phyloP scores from a whole-genome alignment of 441 rosid species.

The Euphorbia corollata region DNA sequence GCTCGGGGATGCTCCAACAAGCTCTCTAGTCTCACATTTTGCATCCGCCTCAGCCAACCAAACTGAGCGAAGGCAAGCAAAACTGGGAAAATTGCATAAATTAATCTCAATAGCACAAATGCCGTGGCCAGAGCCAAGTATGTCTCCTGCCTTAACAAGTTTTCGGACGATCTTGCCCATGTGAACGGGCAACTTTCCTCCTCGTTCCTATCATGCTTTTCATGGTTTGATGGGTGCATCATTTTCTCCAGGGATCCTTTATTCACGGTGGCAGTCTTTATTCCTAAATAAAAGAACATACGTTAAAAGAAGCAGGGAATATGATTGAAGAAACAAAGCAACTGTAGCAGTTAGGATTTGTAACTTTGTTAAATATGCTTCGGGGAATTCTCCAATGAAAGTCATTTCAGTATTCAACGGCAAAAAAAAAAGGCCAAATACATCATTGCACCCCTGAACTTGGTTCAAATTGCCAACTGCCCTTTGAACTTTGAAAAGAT shows the following conservation, averaged over 20 bases:
- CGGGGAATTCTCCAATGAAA: too few species aligned
- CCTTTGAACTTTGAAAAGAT: too few species aligned
- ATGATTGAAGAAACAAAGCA: too few species aligned
- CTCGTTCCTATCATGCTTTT: slow-evolving; percentile 41
- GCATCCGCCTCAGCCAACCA: slow-evolving; percentile 48
- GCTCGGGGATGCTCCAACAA: slow-evolving; percentile 54
- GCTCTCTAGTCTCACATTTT: slow-evolving; percentile 44
- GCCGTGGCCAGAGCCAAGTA: slow-evolving; percentile 60
- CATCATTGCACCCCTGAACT: too few species aligned
- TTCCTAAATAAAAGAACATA: too few species aligned
- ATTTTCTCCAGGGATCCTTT: slow-evolving; percentile 34
- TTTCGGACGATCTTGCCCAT: slow-evolving; percentile 96
- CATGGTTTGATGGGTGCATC: slow-evolving; percentile 33
- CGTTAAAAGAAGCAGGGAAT: too few species aligned
- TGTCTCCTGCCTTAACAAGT: slow-evolving; percentile 72
- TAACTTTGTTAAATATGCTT: too few species aligned
- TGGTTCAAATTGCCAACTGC: too few species aligned
- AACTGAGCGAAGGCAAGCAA: slow-evolving; percentile 34
- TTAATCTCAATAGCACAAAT: slow-evolving; percentile 56
- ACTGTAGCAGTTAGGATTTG: too few species aligned
- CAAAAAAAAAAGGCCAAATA: too few species aligned
- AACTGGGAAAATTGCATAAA: slow-evolving; percentile 48
- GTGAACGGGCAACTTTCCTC: slow-evolving; percentile 83
- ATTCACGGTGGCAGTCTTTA: too few species aligned
- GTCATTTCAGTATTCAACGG: too few species aligned